Conservation (phyloP, 805 yeast genomes). For the Spathaspora girioi region DNA sequence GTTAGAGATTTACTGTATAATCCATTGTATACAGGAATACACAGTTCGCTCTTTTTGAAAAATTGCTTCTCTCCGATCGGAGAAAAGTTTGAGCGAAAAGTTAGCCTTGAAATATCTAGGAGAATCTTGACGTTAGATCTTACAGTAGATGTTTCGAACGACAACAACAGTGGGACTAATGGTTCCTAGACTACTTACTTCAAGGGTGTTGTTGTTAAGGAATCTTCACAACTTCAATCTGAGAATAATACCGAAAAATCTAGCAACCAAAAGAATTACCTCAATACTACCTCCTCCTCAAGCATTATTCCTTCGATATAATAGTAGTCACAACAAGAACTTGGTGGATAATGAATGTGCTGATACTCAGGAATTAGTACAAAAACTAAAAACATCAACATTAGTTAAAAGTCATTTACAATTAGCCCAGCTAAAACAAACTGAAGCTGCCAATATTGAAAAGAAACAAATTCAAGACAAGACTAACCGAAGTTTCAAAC, state of each 20-base stretch:
- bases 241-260: not conserved
- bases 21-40: not conserved
- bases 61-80: not conserved
- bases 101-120: no score
- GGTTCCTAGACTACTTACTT: not conserved
- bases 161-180: not conserved
- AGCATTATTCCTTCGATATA: not conserved
- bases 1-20: no score
- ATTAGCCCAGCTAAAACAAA: slow-evolving; percentile 19
- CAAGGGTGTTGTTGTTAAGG: not conserved
- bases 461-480: slow-evolving; percentile 28
- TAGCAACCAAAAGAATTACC: not conserved
- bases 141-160: not conserved
- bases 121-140: no score
- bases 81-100: no score
- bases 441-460: slow-evolving; percentile 27
- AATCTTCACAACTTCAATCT: not conserved
- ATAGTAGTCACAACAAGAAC: not conserved
- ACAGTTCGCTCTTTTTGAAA: no score
- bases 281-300: not conserved
- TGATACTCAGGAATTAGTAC: not conserved
- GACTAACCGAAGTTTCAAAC: slow-evolving; percentile 24
- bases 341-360: no score
- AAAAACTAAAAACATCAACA: slow-evolving; percentile 4
- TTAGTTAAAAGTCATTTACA: slow-evolving; percentile 28